Evolutionary conservation across 2,329 filamentous ascomycete genomes (phyloP).

Genomic region (Onygenales sp.): DNA sequence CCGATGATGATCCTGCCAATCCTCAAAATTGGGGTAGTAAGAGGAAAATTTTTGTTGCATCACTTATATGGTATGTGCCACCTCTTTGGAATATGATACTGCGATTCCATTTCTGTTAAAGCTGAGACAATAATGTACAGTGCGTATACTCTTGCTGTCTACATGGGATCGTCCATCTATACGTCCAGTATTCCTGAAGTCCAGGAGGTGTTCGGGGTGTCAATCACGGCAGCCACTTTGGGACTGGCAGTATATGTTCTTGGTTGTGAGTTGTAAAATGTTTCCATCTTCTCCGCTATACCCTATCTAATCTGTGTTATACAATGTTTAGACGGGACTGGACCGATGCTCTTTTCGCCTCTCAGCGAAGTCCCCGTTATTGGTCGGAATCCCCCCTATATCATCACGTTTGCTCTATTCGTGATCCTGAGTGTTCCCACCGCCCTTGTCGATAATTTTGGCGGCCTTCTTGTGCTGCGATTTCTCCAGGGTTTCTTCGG

Average conservation of each 20-base stretch:
- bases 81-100: background rate
- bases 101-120: background rate
- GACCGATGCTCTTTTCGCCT: conserved; percentile 36
- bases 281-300: background rate
- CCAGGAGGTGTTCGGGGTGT: conserved; percentile 35
- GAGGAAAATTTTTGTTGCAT: conserved; percentile 34
- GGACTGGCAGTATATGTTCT: conserved; percentile 43
- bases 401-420: conserved; percentile 40
- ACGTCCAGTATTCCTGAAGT: conserved; percentile 32
- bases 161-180: conserved; percentile 45
- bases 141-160: conserved; percentile 37
- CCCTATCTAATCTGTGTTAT: conserved; percentile 2
- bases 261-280: conserved; percentile 18
- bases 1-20: conserved; percentile 46
- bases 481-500: conserved; percentile 46
- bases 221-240: conserved; percentile 36
- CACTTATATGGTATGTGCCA: conserved; percentile 19
- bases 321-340: conserved; percentile 26
- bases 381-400: conserved; percentile 42
- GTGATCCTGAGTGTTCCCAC: conserved; percentile 41
- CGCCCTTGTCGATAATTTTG: conserved; percentile 41
- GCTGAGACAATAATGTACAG: background rate
- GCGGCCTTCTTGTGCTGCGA: conserved; percentile 43
- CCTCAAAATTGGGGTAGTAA: conserved; percentile 46
- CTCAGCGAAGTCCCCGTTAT: conserved; percentile 42